Evolutionary conservation across 139 green algal genomes (phyloP), one percentile per base, ranked within the genome.

Genomic region (Coccomyxa sp.): DNA sequence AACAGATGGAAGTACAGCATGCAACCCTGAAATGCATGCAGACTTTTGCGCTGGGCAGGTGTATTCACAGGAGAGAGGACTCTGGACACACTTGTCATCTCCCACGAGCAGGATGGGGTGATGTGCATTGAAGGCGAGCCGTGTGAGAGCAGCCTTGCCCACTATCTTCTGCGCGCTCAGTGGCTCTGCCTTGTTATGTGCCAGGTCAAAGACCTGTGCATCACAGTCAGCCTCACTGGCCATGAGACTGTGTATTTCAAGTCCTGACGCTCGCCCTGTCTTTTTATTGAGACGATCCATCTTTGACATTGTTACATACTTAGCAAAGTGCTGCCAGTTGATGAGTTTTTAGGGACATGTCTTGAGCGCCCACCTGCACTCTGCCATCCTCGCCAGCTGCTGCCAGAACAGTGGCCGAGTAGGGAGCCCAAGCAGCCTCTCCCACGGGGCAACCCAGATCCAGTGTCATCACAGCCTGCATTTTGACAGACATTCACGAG

Each of bases 401-500:
- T 13, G 94, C 94, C 88, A 98, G 97, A 67, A 96, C 90, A 9
- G 94, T 98, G 28, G 91, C 90, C 21, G 89, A 93, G 85, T 93
- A 95, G 67, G 96, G 96, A 15, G 94, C 89, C 96, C 96, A 99
- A 0, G 95, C 93, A 21, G 95, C 91, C 83, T 98, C 96, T 12
- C 93, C 94, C 13, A 97, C 95, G 13, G 91, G 85, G 51, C 84
- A 89, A 13, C 88, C 89, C 45, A 97, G 85, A 84, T 96, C 91
- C 79, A 96, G 95, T 23, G 84, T 88, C 81, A 94, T 83, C 27
- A 94, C 67, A 17, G 88, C 83, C 85, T 91, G 88, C 71, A 81
- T 16, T 30, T 16, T 16, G 74, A 25, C 79, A 15, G n/a, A n/a
- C n/a, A n/a, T n/a, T n/a, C n/a, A n/a, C n/a, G n/a, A n/a, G n/a